Evolutionary conservation across 768 basidiomycete species (phyloP).

Genomic region (Suillus americanus): DNA sequence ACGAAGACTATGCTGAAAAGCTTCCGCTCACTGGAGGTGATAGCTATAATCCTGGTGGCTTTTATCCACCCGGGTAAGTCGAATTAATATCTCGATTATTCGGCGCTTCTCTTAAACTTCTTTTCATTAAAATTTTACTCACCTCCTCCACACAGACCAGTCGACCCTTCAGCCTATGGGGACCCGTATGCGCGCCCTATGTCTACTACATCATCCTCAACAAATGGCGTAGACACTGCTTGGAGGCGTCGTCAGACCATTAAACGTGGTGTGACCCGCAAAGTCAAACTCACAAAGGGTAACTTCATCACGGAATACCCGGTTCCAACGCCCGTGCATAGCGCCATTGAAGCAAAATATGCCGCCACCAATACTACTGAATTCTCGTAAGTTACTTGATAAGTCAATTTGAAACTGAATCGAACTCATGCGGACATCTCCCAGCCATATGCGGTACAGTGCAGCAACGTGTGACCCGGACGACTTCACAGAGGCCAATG

Average conservation of each 20-base stretch:
- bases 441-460: constrained; percentile 87
- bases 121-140: constrained; percentile 15
- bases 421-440: neutral
- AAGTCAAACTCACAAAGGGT: constrained; percentile 90
- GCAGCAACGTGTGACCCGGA: constrained; percentile 92
- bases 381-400: constrained; percentile 71
- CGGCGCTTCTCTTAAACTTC: constrained; percentile 7
- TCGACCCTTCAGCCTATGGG: constrained; percentile 62
- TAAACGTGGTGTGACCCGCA: constrained; percentile 90
- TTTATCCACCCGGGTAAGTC: constrained; percentile 75
- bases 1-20: constrained; percentile 78
- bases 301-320: constrained; percentile 90
- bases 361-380: constrained; percentile 74
- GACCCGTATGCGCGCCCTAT: constrained; percentile 63
- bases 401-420: neutral
- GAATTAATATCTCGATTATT: neutral
- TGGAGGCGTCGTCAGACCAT: constrained; percentile 84
- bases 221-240: constrained; percentile 57
- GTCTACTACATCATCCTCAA: constrained; percentile 53
- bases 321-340: constrained; percentile 81
- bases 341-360: constrained; percentile 82
- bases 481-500: constrained; percentile 75
- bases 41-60: constrained; percentile 51
- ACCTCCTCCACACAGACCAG: constrained; percentile 36
- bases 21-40: constrained; percentile 67